A percentile compares a stretch with the other conserved stretches of the same genome.
Evolutionary conservation across 805 yeast genomes (phyloP).

Genomic region (Ogataea degrootiae): DNA sequence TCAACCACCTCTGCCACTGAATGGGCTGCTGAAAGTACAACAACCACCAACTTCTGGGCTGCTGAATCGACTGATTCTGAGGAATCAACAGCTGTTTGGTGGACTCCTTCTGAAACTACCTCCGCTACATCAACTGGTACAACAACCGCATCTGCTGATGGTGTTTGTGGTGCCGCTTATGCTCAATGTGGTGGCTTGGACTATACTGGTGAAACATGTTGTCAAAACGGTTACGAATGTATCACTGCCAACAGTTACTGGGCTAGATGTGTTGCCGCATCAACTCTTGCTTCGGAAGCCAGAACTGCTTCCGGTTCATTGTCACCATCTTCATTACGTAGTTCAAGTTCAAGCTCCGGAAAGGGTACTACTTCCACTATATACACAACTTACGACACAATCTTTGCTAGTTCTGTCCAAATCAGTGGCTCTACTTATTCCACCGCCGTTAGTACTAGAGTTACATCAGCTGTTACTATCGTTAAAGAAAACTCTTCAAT

Average conservation of each 20-base stretch:
- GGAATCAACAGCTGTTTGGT: conserved; percentile 16
- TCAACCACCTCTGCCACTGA: conserved; percentile 4
- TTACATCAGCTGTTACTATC: conserved; percentile 11
- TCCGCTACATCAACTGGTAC: conserved; percentile 4
- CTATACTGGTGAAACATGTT: conserved; percentile 24
- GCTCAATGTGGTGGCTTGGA: conserved; percentile 29
- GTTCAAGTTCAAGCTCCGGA: background rate
- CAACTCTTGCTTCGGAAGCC: conserved; percentile 14
- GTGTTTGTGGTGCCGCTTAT: conserved; percentile 23
- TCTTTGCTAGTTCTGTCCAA: conserved; percentile 4
- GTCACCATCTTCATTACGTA: background rate
- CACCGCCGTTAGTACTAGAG: conserved; percentile 10
- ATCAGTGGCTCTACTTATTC: conserved; percentile 11
- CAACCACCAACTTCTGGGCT: background rate
- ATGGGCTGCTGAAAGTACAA: conserved; percentile 1
- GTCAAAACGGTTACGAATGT: conserved; percentile 22
- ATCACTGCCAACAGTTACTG: conserved; percentile 23
- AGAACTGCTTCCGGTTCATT: background rate
- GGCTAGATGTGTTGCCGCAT: conserved; percentile 26
- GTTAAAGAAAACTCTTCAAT: conserved; percentile 16
- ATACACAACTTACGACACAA: conserved; percentile 12
- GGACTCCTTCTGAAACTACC: conserved; percentile 9
- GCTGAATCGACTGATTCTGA: background rate
- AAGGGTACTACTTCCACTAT: conserved; percentile 6
- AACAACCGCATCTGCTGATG: conserved; percentile 6